Evolutionary conservation across 495 filamentous ascomycete species (phyloP).

Genomic region (Terfezia claveryi): DNA sequence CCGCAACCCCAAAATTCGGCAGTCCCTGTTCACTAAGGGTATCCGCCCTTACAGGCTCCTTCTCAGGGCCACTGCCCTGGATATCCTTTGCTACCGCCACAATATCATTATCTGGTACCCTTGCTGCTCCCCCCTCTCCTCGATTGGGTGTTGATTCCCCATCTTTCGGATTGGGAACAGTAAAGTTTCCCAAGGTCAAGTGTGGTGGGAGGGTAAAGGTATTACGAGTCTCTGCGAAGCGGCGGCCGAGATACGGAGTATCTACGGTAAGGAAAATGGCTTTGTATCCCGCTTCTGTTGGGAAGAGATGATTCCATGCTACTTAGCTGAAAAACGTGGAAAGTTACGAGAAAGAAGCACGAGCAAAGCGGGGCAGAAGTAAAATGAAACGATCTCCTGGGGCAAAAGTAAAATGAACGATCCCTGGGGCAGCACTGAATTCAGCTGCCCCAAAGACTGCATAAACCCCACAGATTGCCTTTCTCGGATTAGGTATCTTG

Average conservation of each 20-base stretch:
- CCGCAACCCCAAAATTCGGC: slow-evolving; percentile 55
- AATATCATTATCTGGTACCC: not conserved
- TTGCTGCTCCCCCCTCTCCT: no score
- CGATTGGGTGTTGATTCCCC: no score
- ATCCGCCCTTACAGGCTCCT: slow-evolving; percentile 18
- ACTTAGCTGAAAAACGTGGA: no score
- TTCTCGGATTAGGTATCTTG: no score
- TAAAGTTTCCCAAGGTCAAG: slow-evolving; percentile 10
- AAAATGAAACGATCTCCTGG: no score
- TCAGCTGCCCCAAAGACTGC: no score
- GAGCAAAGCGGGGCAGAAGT: no score
- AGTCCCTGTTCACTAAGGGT: slow-evolving; percentile 2
- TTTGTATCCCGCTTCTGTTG: slow-evolving; percentile 43
- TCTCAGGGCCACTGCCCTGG: slow-evolving; percentile 21
- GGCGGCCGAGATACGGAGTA: slow-evolving; percentile 78
- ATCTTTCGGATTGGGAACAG: no score
- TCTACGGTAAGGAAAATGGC: slow-evolving; percentile 97
- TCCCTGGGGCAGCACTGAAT: no score
- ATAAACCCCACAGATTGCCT: no score
- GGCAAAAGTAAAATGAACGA: no score
- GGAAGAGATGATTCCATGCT: not conserved
- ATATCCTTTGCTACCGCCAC: slow-evolving; percentile 22
- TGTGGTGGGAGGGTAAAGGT: slow-evolving; percentile 39
- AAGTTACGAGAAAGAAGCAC: no score
- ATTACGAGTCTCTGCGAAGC: slow-evolving; percentile 84